A percentile compares a stretch with the other conserved stretches of the same genome.
These are phyloP conservation scores for Irpex lacteus DNA, from an alignment of 1,284 basidiomycete species.

Conservation along the genomic window DNA sequence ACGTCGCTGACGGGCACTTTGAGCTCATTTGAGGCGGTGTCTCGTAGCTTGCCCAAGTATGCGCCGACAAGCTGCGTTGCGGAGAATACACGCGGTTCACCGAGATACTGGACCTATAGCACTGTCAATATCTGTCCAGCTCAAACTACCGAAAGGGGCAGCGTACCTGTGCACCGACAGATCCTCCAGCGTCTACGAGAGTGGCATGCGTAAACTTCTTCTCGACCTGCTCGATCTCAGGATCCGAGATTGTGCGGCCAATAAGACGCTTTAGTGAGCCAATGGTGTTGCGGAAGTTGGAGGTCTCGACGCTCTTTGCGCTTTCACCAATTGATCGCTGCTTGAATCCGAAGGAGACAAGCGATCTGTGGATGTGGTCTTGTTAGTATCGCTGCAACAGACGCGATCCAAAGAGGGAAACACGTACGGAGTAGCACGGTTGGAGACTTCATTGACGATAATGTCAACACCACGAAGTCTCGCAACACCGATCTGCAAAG, in stretches of 20 bases:
- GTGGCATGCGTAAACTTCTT: constrained; percentile 87
- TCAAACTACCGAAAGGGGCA: constrained; percentile 11
- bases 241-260: constrained; percentile 73
- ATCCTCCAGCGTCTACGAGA: constrained; percentile 79
- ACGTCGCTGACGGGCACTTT: constrained; percentile 85
- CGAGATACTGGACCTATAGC: constrained; percentile 79
- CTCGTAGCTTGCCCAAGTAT: constrained; percentile 86
- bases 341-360: constrained; percentile 88
- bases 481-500: constrained; percentile 82
- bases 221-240: constrained; percentile 79
- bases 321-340: constrained; percentile 88
- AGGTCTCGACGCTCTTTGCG: constrained; percentile 96
- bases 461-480: constrained; percentile 94
- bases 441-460: constrained; percentile 93
- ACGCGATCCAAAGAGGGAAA: not conserved
- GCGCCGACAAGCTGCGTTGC: constrained; percentile 85
- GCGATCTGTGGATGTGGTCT: constrained; percentile 54
- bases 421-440: constrained; percentile 87
- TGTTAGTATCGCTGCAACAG: constrained; percentile 6
- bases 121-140: constrained; percentile 11
- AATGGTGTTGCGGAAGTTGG: constrained; percentile 95
- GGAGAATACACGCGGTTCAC: constrained; percentile 75
- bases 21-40: constrained; percentile 81
- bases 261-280: constrained; percentile 88
- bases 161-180: constrained; percentile 80